These are phyloP conservation scores for Dendrocalamus latiflorus DNA, from an alignment of 202 grass and related monocot genomes.

Conservation along the genomic window DNA sequence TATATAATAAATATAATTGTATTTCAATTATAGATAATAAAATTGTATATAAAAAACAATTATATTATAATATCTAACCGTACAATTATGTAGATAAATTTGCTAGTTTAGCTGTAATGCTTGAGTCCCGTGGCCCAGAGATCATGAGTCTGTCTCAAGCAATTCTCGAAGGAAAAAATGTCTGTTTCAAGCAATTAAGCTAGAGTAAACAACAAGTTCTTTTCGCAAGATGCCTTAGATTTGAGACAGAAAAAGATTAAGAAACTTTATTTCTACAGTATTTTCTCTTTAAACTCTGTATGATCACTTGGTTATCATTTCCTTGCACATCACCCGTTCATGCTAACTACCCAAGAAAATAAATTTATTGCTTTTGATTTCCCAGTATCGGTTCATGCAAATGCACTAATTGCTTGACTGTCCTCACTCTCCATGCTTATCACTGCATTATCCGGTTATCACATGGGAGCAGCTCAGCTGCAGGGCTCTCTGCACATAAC, in stretches of 20 bases:
- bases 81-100: no score
- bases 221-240: not conserved
- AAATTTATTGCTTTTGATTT: not conserved
- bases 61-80: no score
- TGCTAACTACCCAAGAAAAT: not conserved
- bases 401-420: not conserved
- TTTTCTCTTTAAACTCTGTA: not conserved
- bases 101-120: no score
- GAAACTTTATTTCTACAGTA: not conserved
- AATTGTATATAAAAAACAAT: no score
- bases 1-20: no score
- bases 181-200: not conserved
- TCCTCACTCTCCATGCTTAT: not conserved
- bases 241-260: not conserved
- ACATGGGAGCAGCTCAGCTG: no score
- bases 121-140: no score
- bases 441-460: not conserved
- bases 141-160: not conserved
- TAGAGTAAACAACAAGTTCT: not conserved
- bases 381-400: not conserved
- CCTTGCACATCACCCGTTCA: not conserved
- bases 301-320: not conserved
- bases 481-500: no score
- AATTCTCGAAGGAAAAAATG: not conserved
- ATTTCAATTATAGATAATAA: no score